Evolutionary conservation across 2,329 filamentous ascomycete genomes (phyloP).

Genomic region (Pseudogymnoascus sp.): DNA sequence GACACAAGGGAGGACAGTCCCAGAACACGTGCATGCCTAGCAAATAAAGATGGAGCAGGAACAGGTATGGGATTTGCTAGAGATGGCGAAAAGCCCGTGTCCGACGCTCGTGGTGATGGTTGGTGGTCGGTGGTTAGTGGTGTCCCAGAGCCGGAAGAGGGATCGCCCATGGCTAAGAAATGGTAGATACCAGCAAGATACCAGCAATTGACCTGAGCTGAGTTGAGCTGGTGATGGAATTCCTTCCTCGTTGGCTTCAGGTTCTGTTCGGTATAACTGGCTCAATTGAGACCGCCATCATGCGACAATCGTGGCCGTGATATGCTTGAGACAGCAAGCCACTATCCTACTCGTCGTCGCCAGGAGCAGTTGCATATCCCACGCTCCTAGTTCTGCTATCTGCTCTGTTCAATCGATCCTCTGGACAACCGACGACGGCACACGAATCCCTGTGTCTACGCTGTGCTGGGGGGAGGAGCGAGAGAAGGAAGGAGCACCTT

Average conservation of each 20-base stretch:
- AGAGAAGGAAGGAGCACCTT: neutral
- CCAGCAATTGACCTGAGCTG: neutral
- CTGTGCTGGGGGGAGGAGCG: neutral
- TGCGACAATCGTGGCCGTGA: neutral
- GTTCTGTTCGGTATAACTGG: neutral
- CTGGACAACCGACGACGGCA: neutral
- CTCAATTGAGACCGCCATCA: neutral
- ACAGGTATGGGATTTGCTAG: neutral
- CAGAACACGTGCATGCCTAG: neutral
- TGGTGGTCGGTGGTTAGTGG: neutral
- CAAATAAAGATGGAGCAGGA: neutral
- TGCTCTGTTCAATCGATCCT: neutral
- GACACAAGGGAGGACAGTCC: neutral
- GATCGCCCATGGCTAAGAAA: neutral
- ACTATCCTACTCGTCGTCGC: neutral
- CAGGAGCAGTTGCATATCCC: neutral
- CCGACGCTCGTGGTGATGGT: too few species aligned
- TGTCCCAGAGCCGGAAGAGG: neutral
- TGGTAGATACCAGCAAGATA: neutral
- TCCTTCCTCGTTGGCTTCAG: neutral
- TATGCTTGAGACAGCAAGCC: neutral
- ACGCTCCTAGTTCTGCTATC: too few species aligned
- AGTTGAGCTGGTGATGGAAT: neutral
- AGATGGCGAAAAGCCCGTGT: neutral
- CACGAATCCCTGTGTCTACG: neutral